These are phyloP conservation scores for Protomyces lactucae-debilis DNA, from an alignment of 1,139 yeast genomes.

Conservation along the genomic window DNA sequence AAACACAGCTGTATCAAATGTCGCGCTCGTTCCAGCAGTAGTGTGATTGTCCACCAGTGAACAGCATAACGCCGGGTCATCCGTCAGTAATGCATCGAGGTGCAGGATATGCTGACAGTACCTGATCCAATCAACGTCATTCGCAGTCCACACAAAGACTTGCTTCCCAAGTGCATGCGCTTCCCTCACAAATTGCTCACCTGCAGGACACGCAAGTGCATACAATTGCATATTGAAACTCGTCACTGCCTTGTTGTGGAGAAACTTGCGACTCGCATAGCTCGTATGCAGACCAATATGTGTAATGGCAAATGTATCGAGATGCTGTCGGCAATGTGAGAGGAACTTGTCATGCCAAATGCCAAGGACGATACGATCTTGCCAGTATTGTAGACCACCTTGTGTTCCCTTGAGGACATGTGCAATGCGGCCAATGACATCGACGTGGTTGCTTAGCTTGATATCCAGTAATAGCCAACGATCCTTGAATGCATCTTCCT, in stretches of 20 bases:
- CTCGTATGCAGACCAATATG: constrained; percentile 30
- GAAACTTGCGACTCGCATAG: constrained; percentile 28
- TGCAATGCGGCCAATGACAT: constrained; percentile 52
- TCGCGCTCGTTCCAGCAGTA: neutral
- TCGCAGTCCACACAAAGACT: constrained; percentile 80
- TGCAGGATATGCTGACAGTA: constrained; percentile 46
- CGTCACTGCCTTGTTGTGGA: constrained; percentile 40
- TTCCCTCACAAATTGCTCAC: constrained; percentile 40
- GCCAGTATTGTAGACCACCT: constrained; percentile 61
- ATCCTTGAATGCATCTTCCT: constrained; percentile 41
- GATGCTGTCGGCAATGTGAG: constrained; percentile 46
- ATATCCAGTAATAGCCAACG: constrained; percentile 72
- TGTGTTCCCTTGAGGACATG: constrained; percentile 48
- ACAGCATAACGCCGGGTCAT: constrained; percentile 45
- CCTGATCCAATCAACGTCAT: constrained; percentile 45
- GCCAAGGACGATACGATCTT: constrained; percentile 64
- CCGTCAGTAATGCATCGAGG: constrained; percentile 60
- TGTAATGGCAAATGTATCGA: constrained; percentile 12
- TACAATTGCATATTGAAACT: constrained; percentile 47
- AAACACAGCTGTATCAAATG: neutral
- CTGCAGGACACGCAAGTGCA: constrained; percentile 45
- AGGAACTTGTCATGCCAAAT: constrained; percentile 71
- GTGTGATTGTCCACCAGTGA: neutral
- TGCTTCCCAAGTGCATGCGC: constrained; percentile 47
- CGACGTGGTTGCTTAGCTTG: constrained; percentile 63